Conservation (phyloP, 2,329 filamentous ascomycete species). For the Paecilomyces dactylethromorphus region DNA sequence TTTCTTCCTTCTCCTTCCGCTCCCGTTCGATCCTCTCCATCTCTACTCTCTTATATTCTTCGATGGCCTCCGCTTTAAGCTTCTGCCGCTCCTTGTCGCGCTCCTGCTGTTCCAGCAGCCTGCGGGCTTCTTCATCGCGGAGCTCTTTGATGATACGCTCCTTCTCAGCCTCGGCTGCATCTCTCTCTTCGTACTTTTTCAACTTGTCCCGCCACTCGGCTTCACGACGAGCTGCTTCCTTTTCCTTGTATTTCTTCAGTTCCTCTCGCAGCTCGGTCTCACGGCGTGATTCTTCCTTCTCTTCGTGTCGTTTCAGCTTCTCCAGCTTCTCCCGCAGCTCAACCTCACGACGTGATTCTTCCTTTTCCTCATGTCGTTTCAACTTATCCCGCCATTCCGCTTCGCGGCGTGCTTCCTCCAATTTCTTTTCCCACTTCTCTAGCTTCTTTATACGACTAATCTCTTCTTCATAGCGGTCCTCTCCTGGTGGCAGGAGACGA, state of each 20-base stretch:
- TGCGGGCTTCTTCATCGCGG: constrained; percentile 38
- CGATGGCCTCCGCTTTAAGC: constrained; percentile 46
- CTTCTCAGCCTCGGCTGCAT: constrained; percentile 40
- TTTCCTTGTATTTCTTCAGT: constrained; percentile 25
- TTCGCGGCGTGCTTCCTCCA: constrained; percentile 13
- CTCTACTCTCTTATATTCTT: constrained; percentile 47
- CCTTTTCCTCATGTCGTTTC: constrained; percentile 16
- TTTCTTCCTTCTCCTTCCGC: constrained; percentile 42
- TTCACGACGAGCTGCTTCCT: constrained; percentile 16
- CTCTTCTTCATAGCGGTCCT: constrained; percentile 38
- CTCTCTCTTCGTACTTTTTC: constrained; percentile 20
- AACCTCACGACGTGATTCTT: constrained; percentile 12
- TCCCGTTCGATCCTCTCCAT: constrained; percentile 43
- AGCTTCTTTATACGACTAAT: constrained; percentile 30
- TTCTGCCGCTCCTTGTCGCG: constrained; percentile 31
- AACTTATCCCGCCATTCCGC: constrained; percentile 8
- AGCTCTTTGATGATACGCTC: constrained; percentile 31
- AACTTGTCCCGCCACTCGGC: constrained; percentile 16
- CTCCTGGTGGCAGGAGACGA: constrained; percentile 29
- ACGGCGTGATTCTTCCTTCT: constrained; percentile 20
- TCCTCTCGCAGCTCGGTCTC: constrained; percentile 20
- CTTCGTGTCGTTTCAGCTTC: constrained; percentile 14
- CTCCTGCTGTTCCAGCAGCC: constrained; percentile 25
- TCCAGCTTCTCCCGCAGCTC: constrained; percentile 6
- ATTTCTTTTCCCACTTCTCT: constrained; percentile 35